Percentiles rank a stretch among this genome's conserved stretches.
phyloP scores from a whole-genome alignment of 495 filamentous ascomycete species.

The Xylaria scruposa region DNA sequence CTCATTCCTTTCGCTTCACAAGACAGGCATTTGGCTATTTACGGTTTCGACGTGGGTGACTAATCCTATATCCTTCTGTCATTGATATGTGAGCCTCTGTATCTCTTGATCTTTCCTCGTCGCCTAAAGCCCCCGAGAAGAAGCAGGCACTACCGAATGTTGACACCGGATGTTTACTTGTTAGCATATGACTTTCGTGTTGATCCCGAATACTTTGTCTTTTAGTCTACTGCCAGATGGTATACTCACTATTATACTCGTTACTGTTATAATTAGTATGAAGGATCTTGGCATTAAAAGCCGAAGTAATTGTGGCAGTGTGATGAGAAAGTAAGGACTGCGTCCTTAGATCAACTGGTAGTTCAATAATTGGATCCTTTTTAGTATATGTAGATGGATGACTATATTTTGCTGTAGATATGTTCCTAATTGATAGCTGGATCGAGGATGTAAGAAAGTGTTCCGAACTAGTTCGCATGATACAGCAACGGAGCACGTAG shows the following conservation, averaged over 20 bases:
- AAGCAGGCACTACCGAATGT: neutral
- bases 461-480: neutral
- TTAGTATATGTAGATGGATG: neutral
- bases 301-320: neutral
- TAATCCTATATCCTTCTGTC: conserved; percentile 20
- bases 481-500: neutral
- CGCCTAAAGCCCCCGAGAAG: no score
- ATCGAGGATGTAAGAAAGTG: neutral
- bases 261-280: neutral
- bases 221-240: neutral
- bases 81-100: neutral
- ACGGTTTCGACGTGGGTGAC: conserved; percentile 16
- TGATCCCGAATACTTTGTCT: neutral
- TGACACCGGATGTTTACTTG: neutral
- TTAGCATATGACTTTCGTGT: neutral
- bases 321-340: neutral
- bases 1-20: neutral
- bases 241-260: neutral
- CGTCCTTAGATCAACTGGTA: neutral
- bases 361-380: neutral
- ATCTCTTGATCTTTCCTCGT: neutral
- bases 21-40: conserved; percentile 26
- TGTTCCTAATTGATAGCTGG: neutral
- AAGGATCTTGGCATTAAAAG: neutral
- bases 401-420: neutral